phyloP scores from a whole-genome alignment of 202 grass and related monocot species.

The Eragrostis tef region DNA sequence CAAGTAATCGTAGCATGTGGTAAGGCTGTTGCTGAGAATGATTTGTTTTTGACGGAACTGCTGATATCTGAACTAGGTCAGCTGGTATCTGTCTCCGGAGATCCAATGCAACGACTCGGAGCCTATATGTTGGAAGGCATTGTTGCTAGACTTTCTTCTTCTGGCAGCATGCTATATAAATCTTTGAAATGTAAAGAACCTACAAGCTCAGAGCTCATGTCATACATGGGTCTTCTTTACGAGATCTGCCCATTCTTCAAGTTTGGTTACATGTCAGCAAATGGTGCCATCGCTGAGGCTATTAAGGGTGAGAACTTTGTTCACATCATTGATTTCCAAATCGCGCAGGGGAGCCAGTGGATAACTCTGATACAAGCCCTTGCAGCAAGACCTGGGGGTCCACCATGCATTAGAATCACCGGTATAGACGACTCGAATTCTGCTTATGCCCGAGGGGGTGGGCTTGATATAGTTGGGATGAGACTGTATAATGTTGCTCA shows the following conservation, averaged over 20 bases:
- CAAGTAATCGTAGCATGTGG: slow-evolving; percentile 72
- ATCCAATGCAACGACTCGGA: slow-evolving; percentile 73
- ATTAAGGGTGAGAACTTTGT: slow-evolving; percentile 78
- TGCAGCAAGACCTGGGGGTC: slow-evolving; percentile 71
- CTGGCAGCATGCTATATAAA: slow-evolving; percentile 84
- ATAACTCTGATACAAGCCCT: slow-evolving; percentile 80
- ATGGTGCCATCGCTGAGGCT: slow-evolving; percentile 87
- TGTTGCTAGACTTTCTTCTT: slow-evolving; percentile 66
- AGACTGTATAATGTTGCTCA: slow-evolving; percentile 57
- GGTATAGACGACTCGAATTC: slow-evolving; percentile 85
- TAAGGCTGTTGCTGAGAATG: slow-evolving; percentile 73
- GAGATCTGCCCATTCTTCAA: slow-evolving; percentile 89
- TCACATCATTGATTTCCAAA: slow-evolving; percentile 99
- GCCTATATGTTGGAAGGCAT: slow-evolving; percentile 93
- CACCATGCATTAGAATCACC: slow-evolving; percentile 73
- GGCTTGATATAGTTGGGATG: slow-evolving; percentile 74
- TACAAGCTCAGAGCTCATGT: slow-evolving; percentile 82
- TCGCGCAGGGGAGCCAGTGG: slow-evolving; percentile 91
- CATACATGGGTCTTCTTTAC: slow-evolving; percentile 87
- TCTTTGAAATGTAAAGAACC: slow-evolving; percentile 92
- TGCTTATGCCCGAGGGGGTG: slow-evolving; percentile 73
- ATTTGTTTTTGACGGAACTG: slow-evolving; percentile 47
- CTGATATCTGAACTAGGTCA: slow-evolving; percentile 72
- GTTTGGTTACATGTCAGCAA: slow-evolving; percentile 92
- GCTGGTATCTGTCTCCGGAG: slow-evolving; percentile 82